Evolutionary conservation across 1,284 basidiomycete species (phyloP).

Genomic region (Hortiboletus rubellus): DNA sequence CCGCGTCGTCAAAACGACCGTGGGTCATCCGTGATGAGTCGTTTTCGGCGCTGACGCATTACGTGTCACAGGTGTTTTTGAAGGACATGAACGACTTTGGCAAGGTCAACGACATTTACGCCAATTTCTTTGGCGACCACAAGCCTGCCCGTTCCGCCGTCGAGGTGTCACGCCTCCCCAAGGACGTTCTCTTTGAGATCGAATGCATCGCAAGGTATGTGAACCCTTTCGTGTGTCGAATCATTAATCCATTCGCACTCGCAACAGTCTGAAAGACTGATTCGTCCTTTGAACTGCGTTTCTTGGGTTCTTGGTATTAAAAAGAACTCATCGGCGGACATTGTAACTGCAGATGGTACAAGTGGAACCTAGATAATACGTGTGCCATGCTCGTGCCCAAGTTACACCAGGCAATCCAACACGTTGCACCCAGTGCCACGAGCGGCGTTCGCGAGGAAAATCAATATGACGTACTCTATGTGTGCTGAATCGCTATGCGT

Average conservation of each 20-base stretch:
- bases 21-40: slow-evolving; percentile 36
- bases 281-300: too few species aligned
- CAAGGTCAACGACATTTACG: slow-evolving; percentile 79
- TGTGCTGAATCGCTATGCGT: slow-evolving; percentile 26
- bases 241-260: background rate
- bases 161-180: slow-evolving; percentile 73
- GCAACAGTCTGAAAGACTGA: slow-evolving; percentile 24
- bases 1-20: slow-evolving; percentile 86
- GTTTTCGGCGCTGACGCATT: background rate
- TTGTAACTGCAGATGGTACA: background rate
- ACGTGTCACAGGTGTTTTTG: slow-evolving; percentile 72
- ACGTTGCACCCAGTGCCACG: too few species aligned
- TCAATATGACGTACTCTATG: slow-evolving; percentile 20
- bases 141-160: slow-evolving; percentile 93
- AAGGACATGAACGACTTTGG: slow-evolving; percentile 92
- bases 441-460: background rate
- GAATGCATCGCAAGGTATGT: slow-evolving; percentile 80
- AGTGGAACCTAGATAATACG: too few species aligned
- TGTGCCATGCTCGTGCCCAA: too few species aligned
- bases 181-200: slow-evolving; percentile 86
- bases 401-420: too few species aligned
- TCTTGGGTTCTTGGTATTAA: too few species aligned
- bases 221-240: background rate
- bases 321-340: background rate
- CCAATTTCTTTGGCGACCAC: slow-evolving; percentile 82